A percentile compares a stretch with the other conserved stretches of the same genome.
phyloP scores from a whole-genome alignment of 345 rosid genomes.

The Murraya paniculata region DNA sequence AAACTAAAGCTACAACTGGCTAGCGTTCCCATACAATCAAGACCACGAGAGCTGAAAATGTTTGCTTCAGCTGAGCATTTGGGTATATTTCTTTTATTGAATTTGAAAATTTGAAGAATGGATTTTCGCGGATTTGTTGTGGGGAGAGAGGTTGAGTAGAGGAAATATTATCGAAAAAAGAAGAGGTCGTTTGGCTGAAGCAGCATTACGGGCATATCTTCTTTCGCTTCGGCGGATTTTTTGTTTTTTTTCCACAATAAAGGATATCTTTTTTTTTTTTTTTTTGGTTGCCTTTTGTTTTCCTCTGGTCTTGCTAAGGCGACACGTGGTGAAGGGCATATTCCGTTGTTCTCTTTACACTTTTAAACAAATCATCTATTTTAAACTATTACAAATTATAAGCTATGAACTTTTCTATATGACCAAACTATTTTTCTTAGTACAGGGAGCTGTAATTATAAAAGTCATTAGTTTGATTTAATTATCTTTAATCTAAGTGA shows the following conservation, averaged over 20 bases:
- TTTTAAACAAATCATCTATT: no score
- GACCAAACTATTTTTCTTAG: no score
- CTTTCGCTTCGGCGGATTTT: background rate
- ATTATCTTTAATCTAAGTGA: no score
- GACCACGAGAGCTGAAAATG: background rate
- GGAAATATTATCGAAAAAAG: no score
- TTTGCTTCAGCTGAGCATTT: background rate
- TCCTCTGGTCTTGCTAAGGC: background rate
- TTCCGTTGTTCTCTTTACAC: no score
- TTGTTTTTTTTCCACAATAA: background rate
- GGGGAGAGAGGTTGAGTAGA: background rate
- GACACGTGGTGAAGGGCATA: background rate
- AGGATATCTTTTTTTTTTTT: background rate
- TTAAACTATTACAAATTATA: no score
- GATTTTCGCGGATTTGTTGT: background rate
- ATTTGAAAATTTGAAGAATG: background rate
- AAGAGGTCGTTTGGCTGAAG: background rate
- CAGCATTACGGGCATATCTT: background rate
- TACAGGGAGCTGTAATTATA: no score
- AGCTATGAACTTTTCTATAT: no score
- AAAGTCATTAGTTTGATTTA: no score
- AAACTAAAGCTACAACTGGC: constrained; percentile 42
- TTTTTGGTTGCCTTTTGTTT: background rate
- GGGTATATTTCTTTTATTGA: background rate
- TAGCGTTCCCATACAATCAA: constrained; percentile 60